Evolutionary conservation across 352 stramenopile species (phyloP), one percentile per base, ranked within the genome.

Genomic region (Globisporangium parvum): DNA sequence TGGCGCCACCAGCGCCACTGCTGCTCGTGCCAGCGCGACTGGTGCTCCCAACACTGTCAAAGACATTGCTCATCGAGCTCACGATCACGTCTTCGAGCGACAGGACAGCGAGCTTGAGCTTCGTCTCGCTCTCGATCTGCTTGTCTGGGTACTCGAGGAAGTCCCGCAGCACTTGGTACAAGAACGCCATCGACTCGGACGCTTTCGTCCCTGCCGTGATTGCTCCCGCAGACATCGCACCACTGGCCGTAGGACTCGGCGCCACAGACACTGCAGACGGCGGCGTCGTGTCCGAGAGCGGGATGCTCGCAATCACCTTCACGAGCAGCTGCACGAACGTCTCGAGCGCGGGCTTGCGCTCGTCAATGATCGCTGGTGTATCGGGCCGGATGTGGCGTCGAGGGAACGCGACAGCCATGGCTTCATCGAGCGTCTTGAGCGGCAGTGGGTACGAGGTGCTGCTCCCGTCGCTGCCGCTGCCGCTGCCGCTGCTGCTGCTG

Each of bases 101-200:
- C 37, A 93, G 52, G 42, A 93, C 79, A 3, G 84, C 80, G 23
- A 91, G 62, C 62, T 88, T 93, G 21, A 91, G 75, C 60, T 90
- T 90, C 37, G 79, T 77, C 57, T 93, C 84, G 57, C 77, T 91
- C 59, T 93, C 79, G 49, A 93, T 89, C 63, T 93, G 80, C 67
- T 84, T 88, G 76, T 91, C 80, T 18, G 84, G 77, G 60, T 91
- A 93, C 66, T 84, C 75, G 42, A 93, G 70, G 55, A 93, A 93
- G 59, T 91, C 75, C 11, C 80, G 77, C 47, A 93, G 57, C 47
- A 90, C 77, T 51, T 84, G 68, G 66, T 92, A 91, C 18, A 94
- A 61, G 20, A 65, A 58, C n/a, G 67, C 60, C 51, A 91, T 77
- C 47, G 72, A 71, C 50, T 75, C 75, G 18, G 53, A 59, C 44